phyloP scores from a whole-genome alignment of 2,329 filamentous ascomycete genomes.

The Fusarium palustre region DNA sequence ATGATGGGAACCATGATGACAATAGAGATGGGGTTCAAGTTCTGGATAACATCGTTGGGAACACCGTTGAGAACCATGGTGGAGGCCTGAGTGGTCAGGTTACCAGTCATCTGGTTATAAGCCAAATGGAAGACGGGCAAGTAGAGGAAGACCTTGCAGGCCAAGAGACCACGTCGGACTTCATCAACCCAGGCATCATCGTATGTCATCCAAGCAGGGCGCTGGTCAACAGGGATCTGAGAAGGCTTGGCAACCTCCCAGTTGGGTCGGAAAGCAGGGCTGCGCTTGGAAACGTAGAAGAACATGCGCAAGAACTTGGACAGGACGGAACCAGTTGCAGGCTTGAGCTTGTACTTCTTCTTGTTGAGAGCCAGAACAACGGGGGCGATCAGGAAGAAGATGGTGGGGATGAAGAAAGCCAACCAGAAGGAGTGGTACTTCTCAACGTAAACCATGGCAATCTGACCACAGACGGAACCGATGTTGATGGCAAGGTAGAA shows the following conservation, averaged over 20 bases:
- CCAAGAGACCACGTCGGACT: slow-evolving; percentile 75
- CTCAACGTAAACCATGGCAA: slow-evolving; percentile 77
- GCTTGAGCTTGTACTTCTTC: slow-evolving; percentile 69
- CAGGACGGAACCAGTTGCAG: slow-evolving; percentile 78
- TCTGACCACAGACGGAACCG: slow-evolving; percentile 70
- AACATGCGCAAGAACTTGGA: slow-evolving; percentile 74
- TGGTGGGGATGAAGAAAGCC: slow-evolving; percentile 74
- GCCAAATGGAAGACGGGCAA: slow-evolving; percentile 72
- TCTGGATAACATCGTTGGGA: slow-evolving; percentile 82
- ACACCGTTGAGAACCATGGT: slow-evolving; percentile 76
- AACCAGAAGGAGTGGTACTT: slow-evolving; percentile 83
- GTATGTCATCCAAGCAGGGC: slow-evolving; percentile 81
- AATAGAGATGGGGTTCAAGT: slow-evolving; percentile 80
- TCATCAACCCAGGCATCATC: slow-evolving; percentile 88
- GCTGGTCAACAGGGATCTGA: slow-evolving; percentile 63
- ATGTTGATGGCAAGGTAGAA: slow-evolving; percentile 71
- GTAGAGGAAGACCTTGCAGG: slow-evolving; percentile 78
- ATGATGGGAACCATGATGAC: slow-evolving; percentile 80
- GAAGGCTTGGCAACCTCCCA: slow-evolving; percentile 79
- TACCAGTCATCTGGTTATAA: slow-evolving; percentile 71
- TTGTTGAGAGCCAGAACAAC: slow-evolving; percentile 70
- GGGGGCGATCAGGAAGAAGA: slow-evolving; percentile 72
- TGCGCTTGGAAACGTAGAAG: slow-evolving; percentile 70
- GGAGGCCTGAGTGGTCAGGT: slow-evolving; percentile 72
- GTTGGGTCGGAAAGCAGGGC: slow-evolving; percentile 73